Base-by-base conservation (phyloP, 805 yeast genomes). In the Clavispora vitiphila region DNA sequence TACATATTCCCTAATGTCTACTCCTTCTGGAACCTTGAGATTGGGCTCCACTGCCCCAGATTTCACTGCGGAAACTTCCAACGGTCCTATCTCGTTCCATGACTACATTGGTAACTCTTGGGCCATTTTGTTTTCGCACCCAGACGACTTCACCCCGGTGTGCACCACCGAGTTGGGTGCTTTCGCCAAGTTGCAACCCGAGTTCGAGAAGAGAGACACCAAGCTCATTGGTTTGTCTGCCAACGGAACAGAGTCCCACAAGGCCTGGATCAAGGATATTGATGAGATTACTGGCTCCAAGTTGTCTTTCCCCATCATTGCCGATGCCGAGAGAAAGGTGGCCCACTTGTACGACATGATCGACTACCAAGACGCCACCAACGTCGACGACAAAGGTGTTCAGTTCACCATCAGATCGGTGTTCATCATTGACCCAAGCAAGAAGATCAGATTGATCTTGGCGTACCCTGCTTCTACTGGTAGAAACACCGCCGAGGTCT, bases 121-220 rank as follows among this genome's bases (percentile, higher is more conserved):
- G 97, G 81, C 83, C 37, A 81, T 89, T 39, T 73, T 89, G 58
- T 89, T 89, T 71, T 86, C 95, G 20, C 97, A 89, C 67, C 97
- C 97, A 48, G 96, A 89, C 42, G 97, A 89, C 66, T 90, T 87
- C 76, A 89, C 97, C 15, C 97, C 97, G 37, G 96, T 89, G 42
- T 89, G 97, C 69, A 90, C 96, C 58, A 89, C 96, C 43, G 97
- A 89, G 72, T 76, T 89, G 60, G 96, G 96, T 54, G 96, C 96
- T 16, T 90, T 89, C 58, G 89, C 96, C 50, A 77, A 81, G 56
- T 78, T 88, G 68, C 86, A 87, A 72, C 87, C 89, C 41, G 96
- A 89, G 65, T 89, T 89, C 58, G 80, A 82, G 60, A 74, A 83
- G 68, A 81, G 96, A 74, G 79, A 80, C 60, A 86, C 83, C 62